Evolutionary conservation across 2,329 filamentous ascomycete genomes (phyloP).

Genomic region (Cercospora beticola): DNA sequence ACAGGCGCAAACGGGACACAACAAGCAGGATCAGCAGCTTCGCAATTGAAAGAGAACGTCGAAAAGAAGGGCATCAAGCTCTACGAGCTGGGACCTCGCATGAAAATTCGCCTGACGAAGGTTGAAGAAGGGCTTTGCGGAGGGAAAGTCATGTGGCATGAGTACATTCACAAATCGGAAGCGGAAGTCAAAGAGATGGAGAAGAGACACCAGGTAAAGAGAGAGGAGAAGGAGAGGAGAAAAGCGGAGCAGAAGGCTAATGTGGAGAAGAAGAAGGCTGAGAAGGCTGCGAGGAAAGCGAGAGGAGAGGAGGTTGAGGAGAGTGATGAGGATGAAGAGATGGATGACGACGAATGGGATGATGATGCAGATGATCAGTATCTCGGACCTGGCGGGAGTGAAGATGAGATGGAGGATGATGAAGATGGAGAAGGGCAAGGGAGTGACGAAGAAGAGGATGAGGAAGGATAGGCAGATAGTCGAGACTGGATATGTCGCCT

Average conservation of each 20-base stretch:
- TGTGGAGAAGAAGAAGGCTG: conserved; percentile 78
- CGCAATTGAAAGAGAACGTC: conserved; percentile 52
- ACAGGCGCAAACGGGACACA: conserved; percentile 40
- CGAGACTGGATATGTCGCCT: background rate
- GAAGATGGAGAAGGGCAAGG: background rate
- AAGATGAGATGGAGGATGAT: conserved; percentile 24
- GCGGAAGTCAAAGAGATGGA: conserved; percentile 77
- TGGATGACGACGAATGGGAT: conserved; percentile 48
- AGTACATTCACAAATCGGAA: conserved; percentile 82
- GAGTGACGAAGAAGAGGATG: conserved; percentile 1
- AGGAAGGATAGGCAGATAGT: conserved; percentile 1
- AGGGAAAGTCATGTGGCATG: conserved; percentile 96
- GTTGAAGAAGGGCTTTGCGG: conserved; percentile 91
- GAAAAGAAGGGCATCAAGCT: conserved; percentile 88
- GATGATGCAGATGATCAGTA: conserved; percentile 32
- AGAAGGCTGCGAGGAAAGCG: conserved; percentile 52
- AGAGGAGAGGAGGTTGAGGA: conserved; percentile 46
- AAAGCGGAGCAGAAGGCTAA: conserved; percentile 85
- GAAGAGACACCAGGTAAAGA: conserved; percentile 74
- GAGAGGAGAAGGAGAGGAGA: conserved; percentile 77
- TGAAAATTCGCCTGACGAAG: conserved; percentile 87
- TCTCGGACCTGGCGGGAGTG: conserved; percentile 19
- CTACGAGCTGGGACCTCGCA: conserved; percentile 84
- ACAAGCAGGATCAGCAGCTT: background rate
- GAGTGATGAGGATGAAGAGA: conserved; percentile 42